A percentile compares a stretch with the other conserved stretches of the same genome.
These are phyloP conservation scores for Russula lepida DNA, from an alignment of 768 basidiomycete genomes.

Conservation along the genomic window DNA sequence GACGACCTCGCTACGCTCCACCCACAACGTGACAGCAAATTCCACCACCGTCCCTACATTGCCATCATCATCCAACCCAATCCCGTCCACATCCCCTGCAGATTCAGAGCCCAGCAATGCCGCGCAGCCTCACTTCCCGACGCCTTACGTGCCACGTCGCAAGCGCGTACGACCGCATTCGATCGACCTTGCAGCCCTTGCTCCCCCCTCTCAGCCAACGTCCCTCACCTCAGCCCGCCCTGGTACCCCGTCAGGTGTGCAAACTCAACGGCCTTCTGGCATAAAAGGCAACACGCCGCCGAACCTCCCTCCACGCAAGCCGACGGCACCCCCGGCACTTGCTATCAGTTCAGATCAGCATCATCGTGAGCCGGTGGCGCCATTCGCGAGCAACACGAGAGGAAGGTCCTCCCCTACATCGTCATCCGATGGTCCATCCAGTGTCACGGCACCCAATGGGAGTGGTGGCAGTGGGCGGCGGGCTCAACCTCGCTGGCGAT, in stretches of 20 bases:
- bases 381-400: not conserved
- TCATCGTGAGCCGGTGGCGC: not conserved
- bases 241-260: not conserved
- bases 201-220: not conserved
- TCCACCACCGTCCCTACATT: not conserved
- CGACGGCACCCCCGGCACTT: not conserved
- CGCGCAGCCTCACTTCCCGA: not conserved
- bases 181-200: slow-evolving; percentile 1
- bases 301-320: not conserved
- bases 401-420: not conserved
- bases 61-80: not conserved
- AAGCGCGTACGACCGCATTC: slow-evolving; percentile 14
- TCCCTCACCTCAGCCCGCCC: not conserved
- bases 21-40: not conserved
- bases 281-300: not conserved
- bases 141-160: slow-evolving; percentile 11
- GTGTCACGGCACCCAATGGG: not conserved
- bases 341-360: not conserved
- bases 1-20: slow-evolving; percentile 10
- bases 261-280: not conserved
- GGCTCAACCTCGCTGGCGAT: slow-evolving; percentile 15
- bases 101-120: not conserved
- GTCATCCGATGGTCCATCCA: not conserved
- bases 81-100: not conserved
- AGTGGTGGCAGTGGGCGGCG: not conserved